A percentile compares a stretch with the other conserved stretches of the same genome.
Conservation (phyloP, 805 yeast genomes). For the Torulaspora maleeae region DNA sequence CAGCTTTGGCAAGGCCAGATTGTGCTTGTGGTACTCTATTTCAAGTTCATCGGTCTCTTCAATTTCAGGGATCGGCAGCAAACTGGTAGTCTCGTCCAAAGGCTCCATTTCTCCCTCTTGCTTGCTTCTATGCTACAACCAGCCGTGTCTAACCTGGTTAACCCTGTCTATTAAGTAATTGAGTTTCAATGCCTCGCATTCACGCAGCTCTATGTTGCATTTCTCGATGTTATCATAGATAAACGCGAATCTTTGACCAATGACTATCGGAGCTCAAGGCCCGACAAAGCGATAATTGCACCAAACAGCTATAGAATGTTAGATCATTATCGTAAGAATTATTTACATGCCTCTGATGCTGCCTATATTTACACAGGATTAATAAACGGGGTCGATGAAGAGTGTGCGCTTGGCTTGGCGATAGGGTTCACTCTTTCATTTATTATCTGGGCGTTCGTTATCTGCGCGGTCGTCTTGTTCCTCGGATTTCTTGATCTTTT, state of each 20-base stretch:
- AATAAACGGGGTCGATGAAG: neutral
- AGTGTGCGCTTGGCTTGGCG: too few relatives aligned
- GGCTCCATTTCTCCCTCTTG: constrained; percentile 12
- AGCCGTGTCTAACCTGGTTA: too few relatives aligned
- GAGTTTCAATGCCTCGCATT: too few relatives aligned
- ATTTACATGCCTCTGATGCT: constrained; percentile 6
- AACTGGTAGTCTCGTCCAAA: constrained; percentile 19
- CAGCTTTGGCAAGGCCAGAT: constrained; percentile 26
- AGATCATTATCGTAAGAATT: neutral
- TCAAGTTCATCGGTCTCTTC: constrained; percentile 17
- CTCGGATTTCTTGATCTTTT: constrained; percentile 25
- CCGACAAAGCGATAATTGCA: neutral
- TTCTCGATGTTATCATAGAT: neutral
- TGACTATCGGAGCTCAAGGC: neutral
- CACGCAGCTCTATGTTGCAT: too few relatives aligned
- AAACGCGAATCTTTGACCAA: neutral
- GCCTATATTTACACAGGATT: constrained; percentile 2
- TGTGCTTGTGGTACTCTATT: constrained; percentile 26
- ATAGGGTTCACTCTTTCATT: neutral
- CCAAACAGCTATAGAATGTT: neutral
- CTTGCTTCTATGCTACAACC: neutral
- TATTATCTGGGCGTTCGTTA: neutral
- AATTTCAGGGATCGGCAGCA: constrained; percentile 9
- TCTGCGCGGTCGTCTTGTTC: constrained; percentile 7
- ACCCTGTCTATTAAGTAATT: too few relatives aligned